Percentiles rank a stretch among this genome's conserved stretches.
Evolutionary conservation across 2,329 filamentous ascomycete genomes (phyloP).

Genomic region (Monosporascus sp.): DNA sequence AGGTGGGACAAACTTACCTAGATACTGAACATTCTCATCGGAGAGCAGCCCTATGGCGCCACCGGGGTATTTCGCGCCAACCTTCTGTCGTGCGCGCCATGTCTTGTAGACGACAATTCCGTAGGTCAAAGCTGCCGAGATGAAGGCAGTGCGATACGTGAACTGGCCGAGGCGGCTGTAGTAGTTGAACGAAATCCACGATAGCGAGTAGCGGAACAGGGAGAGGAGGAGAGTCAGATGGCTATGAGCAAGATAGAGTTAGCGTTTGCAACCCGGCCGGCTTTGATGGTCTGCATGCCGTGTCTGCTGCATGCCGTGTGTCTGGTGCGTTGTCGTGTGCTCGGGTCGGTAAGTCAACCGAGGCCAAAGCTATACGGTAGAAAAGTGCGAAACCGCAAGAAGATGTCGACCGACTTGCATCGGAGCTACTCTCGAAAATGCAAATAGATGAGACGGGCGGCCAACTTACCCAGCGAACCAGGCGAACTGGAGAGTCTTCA

Average conservation of each 20-base stretch:
- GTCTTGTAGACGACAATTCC: conserved; percentile 99
- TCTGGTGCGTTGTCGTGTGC: neutral
- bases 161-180: conserved; percentile 71
- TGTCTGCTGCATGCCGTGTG: neutral
- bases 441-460: conserved; percentile 8
- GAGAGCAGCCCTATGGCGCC: conserved; percentile 62
- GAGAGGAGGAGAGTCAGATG: conserved; percentile 82
- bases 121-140: conserved; percentile 87
- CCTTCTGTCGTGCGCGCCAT: conserved; percentile 77
- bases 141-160: conserved; percentile 84
- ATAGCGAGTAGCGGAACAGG: conserved; percentile 76
- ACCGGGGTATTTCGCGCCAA: conserved; percentile 56
- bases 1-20: conserved; percentile 57
- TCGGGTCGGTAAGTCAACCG: neutral
- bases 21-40: conserved; percentile 97
- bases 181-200: conserved; percentile 85
- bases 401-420: no score
- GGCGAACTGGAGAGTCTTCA: conserved; percentile 76
- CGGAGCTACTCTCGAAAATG: conserved; percentile 11
- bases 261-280: conserved; percentile 3
- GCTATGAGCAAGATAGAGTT: conserved; percentile 38
- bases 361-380: neutral
- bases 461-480: conserved; percentile 45
- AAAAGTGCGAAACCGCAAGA: no score
- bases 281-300: neutral